Evolutionary conservation across 73 alveolate species (phyloP).

Genomic region (Tetrahymena malaccensis): DNA sequence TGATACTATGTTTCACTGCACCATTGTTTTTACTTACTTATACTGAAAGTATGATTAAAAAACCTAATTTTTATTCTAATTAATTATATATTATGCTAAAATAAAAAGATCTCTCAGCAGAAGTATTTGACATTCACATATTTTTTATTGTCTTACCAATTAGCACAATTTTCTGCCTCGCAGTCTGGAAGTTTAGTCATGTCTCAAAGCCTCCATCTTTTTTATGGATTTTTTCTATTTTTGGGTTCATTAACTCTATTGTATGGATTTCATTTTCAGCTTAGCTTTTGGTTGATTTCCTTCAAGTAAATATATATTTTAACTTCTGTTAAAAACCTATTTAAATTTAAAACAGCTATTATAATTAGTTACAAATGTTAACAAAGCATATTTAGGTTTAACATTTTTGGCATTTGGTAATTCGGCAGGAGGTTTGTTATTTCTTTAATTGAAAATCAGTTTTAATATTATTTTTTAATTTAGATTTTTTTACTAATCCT

Average conservation of each 20-base stretch:
- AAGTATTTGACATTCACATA: neutral
- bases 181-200: neutral
- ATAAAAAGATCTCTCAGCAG: neutral
- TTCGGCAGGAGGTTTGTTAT: slow-evolving; percentile 57
- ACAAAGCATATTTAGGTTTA: slow-evolving; percentile 82
- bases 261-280: neutral
- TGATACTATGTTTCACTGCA: neutral
- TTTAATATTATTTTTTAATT: neutral
- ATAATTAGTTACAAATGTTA: slow-evolving; percentile 60
- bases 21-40: neutral
- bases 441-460: neutral
- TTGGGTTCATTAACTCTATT: neutral
- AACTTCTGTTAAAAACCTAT: neutral
- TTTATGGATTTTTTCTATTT: neutral
- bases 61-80: neutral
- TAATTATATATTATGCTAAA: neutral
- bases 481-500: slow-evolving; percentile 83
- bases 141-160: neutral
- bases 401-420: slow-evolving; percentile 97
- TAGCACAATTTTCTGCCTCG: neutral
- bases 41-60: neutral
- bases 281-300: neutral
- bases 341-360: slow-evolving; percentile 41
- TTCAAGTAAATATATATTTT: neutral
- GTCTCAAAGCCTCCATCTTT: neutral